phyloP scores from a whole-genome alignment of 2,329 filamentous ascomycete species.

The Fusarium sterilihyphosum region DNA sequence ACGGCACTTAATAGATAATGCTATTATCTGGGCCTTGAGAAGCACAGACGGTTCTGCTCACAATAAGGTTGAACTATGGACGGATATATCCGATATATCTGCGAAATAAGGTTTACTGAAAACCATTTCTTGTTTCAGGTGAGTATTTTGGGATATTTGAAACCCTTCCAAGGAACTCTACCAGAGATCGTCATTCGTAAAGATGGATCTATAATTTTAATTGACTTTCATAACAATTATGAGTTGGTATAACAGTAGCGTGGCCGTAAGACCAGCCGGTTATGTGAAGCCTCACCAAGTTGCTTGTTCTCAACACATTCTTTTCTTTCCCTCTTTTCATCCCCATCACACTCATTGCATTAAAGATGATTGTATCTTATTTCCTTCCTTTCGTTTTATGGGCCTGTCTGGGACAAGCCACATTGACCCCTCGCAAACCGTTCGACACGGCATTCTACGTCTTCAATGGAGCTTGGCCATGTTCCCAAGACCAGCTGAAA shows the following conservation, averaged over 20 bases:
- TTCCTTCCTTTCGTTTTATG: not conserved
- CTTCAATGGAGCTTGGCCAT: not conserved
- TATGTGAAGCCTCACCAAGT: not conserved
- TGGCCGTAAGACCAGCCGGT: rapidly evolving
- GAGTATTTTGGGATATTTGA: not conserved
- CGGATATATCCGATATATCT: not conserved
- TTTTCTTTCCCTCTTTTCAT: not conserved
- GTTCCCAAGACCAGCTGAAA: not conserved
- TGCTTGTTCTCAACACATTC: not conserved
- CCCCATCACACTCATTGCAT: not conserved
- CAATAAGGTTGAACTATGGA: not conserved
- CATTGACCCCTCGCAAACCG: not conserved
- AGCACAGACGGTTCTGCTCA: not conserved
- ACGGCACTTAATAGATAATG: not conserved
- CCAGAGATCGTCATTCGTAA: not conserved
- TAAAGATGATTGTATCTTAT: not conserved
- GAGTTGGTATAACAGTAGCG: not conserved
- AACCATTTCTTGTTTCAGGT: not conserved
- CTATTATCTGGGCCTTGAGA: not conserved
- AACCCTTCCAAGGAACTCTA: not conserved
- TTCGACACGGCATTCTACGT: not conserved
- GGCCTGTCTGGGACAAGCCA: not conserved
- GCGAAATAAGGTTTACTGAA: not conserved
- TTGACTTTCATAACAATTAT: not conserved
- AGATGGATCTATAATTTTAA: not conserved